Evolutionary conservation across 805 yeast genomes (phyloP).

Genomic region (Saccharomycopsis sp.): DNA sequence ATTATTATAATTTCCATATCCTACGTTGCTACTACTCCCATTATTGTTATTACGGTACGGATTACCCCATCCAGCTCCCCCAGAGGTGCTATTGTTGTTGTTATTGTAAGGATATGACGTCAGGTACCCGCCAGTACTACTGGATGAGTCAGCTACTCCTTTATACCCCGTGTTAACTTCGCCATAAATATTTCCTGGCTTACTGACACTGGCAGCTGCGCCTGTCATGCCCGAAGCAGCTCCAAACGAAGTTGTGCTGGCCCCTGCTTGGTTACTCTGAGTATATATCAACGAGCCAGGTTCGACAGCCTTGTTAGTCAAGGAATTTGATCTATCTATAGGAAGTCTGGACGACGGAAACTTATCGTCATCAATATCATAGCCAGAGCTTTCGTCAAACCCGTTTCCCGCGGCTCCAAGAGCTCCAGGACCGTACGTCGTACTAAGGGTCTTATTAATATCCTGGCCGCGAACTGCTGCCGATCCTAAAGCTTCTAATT

Average conservation of each 20-base stretch:
- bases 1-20: no score
- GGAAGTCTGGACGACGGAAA: slow-evolving; percentile 13
- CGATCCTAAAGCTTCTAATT: slow-evolving; percentile 20
- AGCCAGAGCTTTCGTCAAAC: slow-evolving; percentile 4
- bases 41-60: no score
- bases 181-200: slow-evolving; percentile 4
- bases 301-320: slow-evolving; percentile 10
- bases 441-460: slow-evolving; percentile 4
- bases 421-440: not conserved
- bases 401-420: not conserved
- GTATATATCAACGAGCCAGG: slow-evolving; percentile 18
- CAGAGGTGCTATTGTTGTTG: not conserved
- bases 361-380: slow-evolving; percentile 9
- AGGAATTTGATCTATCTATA: not conserved
- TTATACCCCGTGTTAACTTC: slow-evolving; percentile 12
- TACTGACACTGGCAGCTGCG: not conserved
- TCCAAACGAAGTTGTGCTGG: slow-evolving; percentile 3
- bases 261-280: slow-evolving; percentile 6
- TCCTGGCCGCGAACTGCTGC: slow-evolving; percentile 21
- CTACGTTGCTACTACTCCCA: no score
- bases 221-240: not conserved
- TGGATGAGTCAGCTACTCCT: slow-evolving; percentile 1
- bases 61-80: not conserved
- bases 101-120: not conserved
- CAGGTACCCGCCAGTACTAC: not conserved